Percentiles rank a stretch among this genome's conserved stretches.
Evolutionary conservation across 2,329 filamentous ascomycete species (phyloP).

Genomic region (Didymosphaeria variabile): DNA sequence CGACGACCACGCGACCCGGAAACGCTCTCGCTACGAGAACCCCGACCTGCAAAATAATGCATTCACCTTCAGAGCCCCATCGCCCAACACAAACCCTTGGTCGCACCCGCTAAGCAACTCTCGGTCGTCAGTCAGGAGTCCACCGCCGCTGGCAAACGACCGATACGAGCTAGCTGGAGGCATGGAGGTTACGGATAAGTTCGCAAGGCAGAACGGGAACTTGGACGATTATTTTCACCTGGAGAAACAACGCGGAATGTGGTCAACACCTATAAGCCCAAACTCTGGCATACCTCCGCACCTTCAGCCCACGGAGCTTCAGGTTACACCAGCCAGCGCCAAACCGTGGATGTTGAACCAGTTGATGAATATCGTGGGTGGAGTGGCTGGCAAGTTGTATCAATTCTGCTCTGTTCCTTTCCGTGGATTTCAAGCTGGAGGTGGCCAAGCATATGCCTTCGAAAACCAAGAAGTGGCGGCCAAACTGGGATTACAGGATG

Average conservation of each 20-base stretch:
- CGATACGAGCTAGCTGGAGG: conserved; percentile 61
- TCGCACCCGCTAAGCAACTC: conserved; percentile 29
- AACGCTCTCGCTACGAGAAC: conserved; percentile 35
- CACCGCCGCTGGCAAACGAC: conserved; percentile 60
- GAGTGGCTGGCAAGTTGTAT: conserved; percentile 80
- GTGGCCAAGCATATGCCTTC: conserved; percentile 75
- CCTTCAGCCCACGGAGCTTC: conserved; percentile 19
- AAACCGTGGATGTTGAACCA: conserved; percentile 40
- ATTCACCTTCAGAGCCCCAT: conserved; percentile 23
- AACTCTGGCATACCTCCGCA: conserved; percentile 26
- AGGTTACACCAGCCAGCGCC: conserved; percentile 31
- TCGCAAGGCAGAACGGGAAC: conserved; percentile 50
- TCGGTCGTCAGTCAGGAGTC: conserved; percentile 43
- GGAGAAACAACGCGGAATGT: conserved; percentile 48
- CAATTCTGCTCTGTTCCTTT: conserved; percentile 82
- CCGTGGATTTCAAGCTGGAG: conserved; percentile 85
- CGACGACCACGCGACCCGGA: conserved; percentile 42
- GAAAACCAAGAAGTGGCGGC: conserved; percentile 43
- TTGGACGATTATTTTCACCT: conserved; percentile 53
- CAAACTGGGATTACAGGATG: conserved; percentile 35
- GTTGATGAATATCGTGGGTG: conserved; percentile 70
- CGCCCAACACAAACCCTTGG: conserved; percentile 31
- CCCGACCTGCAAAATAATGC: conserved; percentile 5
- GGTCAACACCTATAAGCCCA: conserved; percentile 43
- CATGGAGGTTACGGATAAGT: conserved; percentile 57